Base-by-base conservation (phyloP, 306 rosid species). In the Aeschynomene evenia region DNA sequence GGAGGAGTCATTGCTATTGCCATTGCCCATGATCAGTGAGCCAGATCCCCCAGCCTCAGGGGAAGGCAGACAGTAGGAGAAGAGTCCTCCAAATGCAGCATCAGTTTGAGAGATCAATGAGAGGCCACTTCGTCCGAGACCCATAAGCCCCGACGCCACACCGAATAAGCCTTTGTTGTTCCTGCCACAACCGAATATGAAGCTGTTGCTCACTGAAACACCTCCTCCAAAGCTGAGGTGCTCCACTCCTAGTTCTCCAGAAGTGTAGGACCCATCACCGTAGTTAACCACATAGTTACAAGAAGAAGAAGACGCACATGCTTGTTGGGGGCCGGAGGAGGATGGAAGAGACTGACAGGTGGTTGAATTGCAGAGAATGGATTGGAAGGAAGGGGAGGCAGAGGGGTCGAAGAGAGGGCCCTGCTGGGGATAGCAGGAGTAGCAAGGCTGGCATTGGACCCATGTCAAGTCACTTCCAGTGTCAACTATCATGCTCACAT, bases 391-490 rank as follows among this genome's bases (percentile, higher is more conserved):
- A 57, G 81, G 23, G 40, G 98, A 93, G 4, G 21, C 33, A 0
- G 86, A 86, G 54, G 98, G 96, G 51, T 79, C 66, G 78, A 88
- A 88, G 4, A 88, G 71, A 50, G 97, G 89, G 40, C 91, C 97
- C 63, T 77, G 89, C 61, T 90, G 97, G 74, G 70, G 66, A 34
- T 90, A 93, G 57, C 98, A 93, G 14, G 78, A 54, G 62, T 71
- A 73, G 84, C 98, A 90, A 10, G 98, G 98, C 26, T 70, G 70
- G 79, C 97, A 93, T 64, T 93, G 96, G 61, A 90, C 83, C 96
- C 96, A 90, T 26, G 94, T 90, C 56, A 93, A 73, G 59, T 90
- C 97, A 58, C 98, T 93, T 78, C 98, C 98, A 1, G 97, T 90
- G 83, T 93, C 97, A 31, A 93, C 91, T 48, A 90, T 86, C 66